Conservation (phyloP, 139 green algal species). For the Haematococcus sp. region DNA sequence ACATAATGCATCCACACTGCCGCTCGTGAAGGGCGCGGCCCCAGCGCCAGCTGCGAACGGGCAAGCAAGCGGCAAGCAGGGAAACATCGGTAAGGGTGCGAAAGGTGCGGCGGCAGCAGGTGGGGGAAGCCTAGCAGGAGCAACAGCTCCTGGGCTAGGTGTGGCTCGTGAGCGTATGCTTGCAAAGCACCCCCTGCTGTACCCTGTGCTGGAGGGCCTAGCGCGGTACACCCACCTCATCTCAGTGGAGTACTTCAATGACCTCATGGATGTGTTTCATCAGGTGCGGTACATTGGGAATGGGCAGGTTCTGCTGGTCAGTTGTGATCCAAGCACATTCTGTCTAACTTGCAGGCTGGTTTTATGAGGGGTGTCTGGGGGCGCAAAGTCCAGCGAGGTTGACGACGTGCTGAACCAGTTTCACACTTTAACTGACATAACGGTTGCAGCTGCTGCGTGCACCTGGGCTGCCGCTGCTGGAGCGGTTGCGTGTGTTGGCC, state of each 20-base stretch:
- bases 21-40: too few relatives aligned
- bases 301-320: neutral
- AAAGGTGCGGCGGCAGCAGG: neutral
- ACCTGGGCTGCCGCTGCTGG: slow-evolving; percentile 49
- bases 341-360: too few relatives aligned
- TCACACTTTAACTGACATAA: too few relatives aligned
- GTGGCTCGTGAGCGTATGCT: slow-evolving; percentile 24
- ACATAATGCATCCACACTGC: neutral
- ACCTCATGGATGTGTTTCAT: slow-evolving; percentile 54
- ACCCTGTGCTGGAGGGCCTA: slow-evolving; percentile 54
- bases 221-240: slow-evolving; percentile 70
- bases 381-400: too few relatives aligned
- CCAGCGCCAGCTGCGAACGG: too few relatives aligned
- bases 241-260: slow-evolving; percentile 78
- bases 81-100: too few relatives aligned
- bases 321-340: neutral
- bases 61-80: too few relatives aligned
- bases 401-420: too few relatives aligned
- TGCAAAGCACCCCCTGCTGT: slow-evolving; percentile 68
- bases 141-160: neutral
- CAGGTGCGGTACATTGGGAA: slow-evolving; percentile 17
- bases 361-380: too few relatives aligned
- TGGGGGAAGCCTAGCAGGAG: neutral
- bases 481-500: slow-evolving; percentile 60
- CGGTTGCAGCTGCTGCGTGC: slow-evolving; percentile 44